Evolutionary conservation across 495 filamentous ascomycete genomes (phyloP), one percentile per base, ranked within the genome.

Genomic region (Penicilliopsis zonata): DNA sequence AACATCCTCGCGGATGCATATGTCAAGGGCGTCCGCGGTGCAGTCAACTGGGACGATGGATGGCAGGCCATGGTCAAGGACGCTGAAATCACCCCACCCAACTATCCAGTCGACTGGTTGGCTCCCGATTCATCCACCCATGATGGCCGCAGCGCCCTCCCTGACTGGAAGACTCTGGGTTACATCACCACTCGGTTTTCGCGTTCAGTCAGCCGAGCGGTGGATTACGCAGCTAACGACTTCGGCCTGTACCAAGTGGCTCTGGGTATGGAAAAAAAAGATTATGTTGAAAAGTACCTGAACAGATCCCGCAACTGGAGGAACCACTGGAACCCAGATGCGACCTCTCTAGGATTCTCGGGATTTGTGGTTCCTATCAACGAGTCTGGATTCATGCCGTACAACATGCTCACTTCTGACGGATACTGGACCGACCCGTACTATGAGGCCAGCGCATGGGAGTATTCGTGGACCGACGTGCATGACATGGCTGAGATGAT

Each of bases 1-100:
- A 82, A 79, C 37, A 61, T 86, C 5, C 65, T 86, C 15, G 80
- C 79, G 1, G 80, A 86, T 43, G 78, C 79, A 1, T 84, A 76
- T 38, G 70, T 84, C 20, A 84, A 84, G 36, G 76, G 78, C 1
- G 70, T 85, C 13, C 59, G 69, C 8, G 69, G 65, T 5, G 58
- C 50, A n/a, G 54, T 84, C 6, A 63, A 85, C 44, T 85, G 80
- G 79, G 53, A 63, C n/a, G 75, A 74, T 32, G 79, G 70, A 6
- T 83, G 75, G 40, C 47, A 55, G 18, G 78, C 80, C 18, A 79
- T 86, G 72, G 55, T 76, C n/a, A 74, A 68, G 32, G 66, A 86
- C 31, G 80, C 78, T 13, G 80, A 84, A 52, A 57, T 70, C 0
- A 47, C 58, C 0, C 80, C 80, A 0, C 42, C 55, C 4, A 80